Evolutionary conservation across 202 grass and related monocot genomes (phyloP), one percentile per base, ranked within the genome.

Genomic region (Brachypodium distachyon): DNA sequence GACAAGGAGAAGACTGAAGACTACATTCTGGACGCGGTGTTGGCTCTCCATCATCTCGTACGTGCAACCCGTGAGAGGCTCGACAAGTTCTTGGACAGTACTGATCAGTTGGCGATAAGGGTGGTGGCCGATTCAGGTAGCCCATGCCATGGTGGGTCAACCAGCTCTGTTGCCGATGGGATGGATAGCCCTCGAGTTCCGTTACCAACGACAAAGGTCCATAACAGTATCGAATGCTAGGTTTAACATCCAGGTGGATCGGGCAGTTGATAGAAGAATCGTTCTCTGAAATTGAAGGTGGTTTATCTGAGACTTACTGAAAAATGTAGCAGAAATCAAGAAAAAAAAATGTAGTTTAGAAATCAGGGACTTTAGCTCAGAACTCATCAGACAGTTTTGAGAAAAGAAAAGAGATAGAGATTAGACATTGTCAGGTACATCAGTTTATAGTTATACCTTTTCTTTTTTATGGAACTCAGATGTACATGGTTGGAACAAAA

Each of bases 1-100:
- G 73, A 93, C 76, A 87, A 79, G 61, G 38, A 67, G 33, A 90
- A 82, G 72, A 90, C 73, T 0, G 90, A 93, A 76, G 47, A 52
- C 17, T 85, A 66, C 68, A 82, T 93, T 34, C 80, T 87, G 11
- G 81, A 90, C 6, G 70, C 87, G 76, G 57, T 93, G 3, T 60
- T 84, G 51, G 77, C 48, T 63, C 81, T 90, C 22, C 77, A 89
- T 64, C 49, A 76, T 65, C 83, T 89, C 0, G 72, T 87, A 28
- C 33, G 71, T 2, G 70, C 67, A n/a, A 67, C 63, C 21, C 29
- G 57, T 19, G 40, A 21, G 29, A 71, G 31, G 53, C 6, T 70
- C 14, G 29, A 58, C 0, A 48, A 36, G 23, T 22, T 54, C 11
- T 26, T 48, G 3, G 1, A 27, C 51, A 27, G 1, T 1, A 49